phyloP scores from a whole-genome alignment of 2,329 filamentous ascomycete genomes.

The Microsporum audouinii region DNA sequence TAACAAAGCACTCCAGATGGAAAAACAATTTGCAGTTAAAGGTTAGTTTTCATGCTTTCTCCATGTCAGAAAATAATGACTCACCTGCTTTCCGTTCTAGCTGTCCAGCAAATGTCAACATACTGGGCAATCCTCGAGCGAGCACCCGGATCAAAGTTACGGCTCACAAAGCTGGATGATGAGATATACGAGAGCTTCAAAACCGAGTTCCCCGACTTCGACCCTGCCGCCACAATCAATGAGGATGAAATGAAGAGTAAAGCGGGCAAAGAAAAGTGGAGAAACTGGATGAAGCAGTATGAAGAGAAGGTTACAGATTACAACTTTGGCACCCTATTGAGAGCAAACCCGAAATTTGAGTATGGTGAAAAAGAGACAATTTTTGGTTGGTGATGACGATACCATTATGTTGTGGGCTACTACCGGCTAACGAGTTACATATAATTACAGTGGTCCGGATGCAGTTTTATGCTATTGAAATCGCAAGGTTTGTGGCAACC shows the following conservation, averaged over 20 bases:
- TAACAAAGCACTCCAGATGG: conserved; percentile 52
- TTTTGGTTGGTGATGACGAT: conserved; percentile 53
- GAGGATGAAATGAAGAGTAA: conserved; percentile 99
- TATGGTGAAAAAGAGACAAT: conserved; percentile 86
- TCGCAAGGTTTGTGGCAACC: conserved; percentile 46
- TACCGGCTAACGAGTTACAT: neutral
- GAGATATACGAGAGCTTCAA: conserved; percentile 87
- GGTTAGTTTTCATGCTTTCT: conserved; percentile 39
- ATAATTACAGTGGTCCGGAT: conserved; percentile 51
- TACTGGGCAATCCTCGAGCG: conserved; percentile 95
- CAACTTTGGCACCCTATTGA: conserved; percentile 94
- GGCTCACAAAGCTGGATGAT: conserved; percentile 87
- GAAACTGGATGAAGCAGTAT: conserved; percentile 85
- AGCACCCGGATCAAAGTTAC: conserved; percentile 74
- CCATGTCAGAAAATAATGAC: neutral
- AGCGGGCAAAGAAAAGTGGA: conserved; percentile 83
- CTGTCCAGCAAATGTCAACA: conserved; percentile 89
- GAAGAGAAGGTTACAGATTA: conserved; percentile 94
- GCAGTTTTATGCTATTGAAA: conserved; percentile 75
- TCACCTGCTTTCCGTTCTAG: conserved; percentile 28
- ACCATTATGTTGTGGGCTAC: neutral
- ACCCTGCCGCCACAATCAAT: conserved; percentile 66
- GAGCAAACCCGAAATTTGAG: conserved; percentile 64
- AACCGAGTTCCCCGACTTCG: conserved; percentile 82
- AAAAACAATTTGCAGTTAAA: conserved; percentile 99